Base-by-base conservation (phyloP, 225 moss, liverwort and hornwort genomes). In the Rhytidiadelphus loreus region DNA sequence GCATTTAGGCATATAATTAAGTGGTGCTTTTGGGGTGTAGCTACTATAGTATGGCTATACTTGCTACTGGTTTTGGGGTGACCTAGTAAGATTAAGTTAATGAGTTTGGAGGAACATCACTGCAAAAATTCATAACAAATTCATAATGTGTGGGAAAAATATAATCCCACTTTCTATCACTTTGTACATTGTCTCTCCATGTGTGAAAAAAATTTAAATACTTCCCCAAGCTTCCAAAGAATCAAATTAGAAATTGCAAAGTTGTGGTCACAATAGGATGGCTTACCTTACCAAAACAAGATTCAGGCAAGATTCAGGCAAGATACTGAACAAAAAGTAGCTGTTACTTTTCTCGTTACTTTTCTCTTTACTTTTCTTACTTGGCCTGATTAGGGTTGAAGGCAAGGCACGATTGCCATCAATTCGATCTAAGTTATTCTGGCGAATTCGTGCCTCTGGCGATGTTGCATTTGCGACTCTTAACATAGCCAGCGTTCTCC, bases 21-120 rank as follows among this genome's bases (percentile, higher is more conserved):
- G 7, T 30, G 20, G 0, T 0, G 0, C 12, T 48, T 73, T 7
- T 7, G 2, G 65, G 7, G 1, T 48, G 10, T 48, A 18, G 4
- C 6, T 73, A 46, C 29, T 30, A 30, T 29, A 73, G 0, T 46
- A 30, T 46, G 11, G 6, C 44, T 44, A 17, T 29, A 44, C 6
- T 72, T 29, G 3, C 0, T 29, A 0, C 18, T 72, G 7, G 1
- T 46, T 46, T 73, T 30, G 2, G 2, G 11, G 18, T 19, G 7
- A 30, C 30, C 19, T 19, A 12, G 3, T 30, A 30, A 0, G 19
- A 48, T 2, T 46, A 7, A 48, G 11, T 8, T 48, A 48, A 48
- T 74, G 20, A 48, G 2, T 32, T 32, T 48, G 1, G 2, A 1
- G 2, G 28, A 43, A 44, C 17, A 72, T 72, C 6, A 4, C 0